phyloP scores from a whole-genome alignment of 192 early-diverging fungal species.

The Rhizophagus sp. region DNA sequence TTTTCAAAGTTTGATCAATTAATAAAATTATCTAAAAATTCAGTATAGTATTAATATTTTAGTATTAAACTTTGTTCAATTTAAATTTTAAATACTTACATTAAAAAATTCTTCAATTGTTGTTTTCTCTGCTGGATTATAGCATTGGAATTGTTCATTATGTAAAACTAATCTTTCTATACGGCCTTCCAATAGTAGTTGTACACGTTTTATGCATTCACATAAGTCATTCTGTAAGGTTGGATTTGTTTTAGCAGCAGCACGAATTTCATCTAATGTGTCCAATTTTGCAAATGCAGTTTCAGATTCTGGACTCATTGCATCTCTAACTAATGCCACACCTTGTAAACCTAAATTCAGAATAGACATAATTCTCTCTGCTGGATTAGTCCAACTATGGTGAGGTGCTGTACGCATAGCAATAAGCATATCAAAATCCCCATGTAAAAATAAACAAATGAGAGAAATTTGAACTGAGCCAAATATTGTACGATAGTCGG shows the following conservation, averaged over 20 bases:
- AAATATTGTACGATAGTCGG: neutral
- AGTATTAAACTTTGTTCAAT: too few species aligned
- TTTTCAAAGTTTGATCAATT: neutral
- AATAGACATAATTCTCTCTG: neutral
- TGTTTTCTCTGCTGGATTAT: neutral
- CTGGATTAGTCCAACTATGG: neutral
- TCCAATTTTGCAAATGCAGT: neutral
- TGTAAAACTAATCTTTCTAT: conserved; percentile 8
- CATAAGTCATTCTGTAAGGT: neutral
- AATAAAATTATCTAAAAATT: neutral
- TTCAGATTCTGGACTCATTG: neutral
- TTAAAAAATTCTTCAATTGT: neutral
- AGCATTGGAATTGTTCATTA: neutral
- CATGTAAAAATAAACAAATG: neutral
- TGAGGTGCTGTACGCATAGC: neutral
- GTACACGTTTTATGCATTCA: neutral
- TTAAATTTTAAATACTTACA: neutral
- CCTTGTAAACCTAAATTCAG: neutral
- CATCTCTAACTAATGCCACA: neutral
- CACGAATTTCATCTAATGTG: neutral
- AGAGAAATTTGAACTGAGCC: conserved; percentile 9
- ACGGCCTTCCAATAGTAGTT: neutral
- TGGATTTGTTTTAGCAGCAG: neutral
- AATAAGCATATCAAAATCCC: conserved; percentile 3
- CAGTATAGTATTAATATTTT: too few species aligned